Base-by-base conservation (phyloP, 169 alveolate species). In the Toxoplasma gondii region DNA sequence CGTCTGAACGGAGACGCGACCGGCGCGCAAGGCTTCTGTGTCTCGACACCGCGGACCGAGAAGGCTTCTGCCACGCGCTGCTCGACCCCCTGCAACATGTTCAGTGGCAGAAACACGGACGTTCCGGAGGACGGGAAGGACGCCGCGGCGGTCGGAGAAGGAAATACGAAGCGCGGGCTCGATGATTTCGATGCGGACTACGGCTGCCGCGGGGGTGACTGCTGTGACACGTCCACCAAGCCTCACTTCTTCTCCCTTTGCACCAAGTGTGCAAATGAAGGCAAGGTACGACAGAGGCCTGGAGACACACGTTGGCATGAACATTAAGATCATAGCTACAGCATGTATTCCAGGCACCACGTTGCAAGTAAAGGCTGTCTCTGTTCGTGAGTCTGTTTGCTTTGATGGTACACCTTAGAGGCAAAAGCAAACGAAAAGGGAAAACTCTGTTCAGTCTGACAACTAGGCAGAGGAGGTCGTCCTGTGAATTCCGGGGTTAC, bases 251-350 rank as follows among this genome's bases (percentile, higher is more conserved):
- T 93, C 78, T 93, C 95, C 27, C 91, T 93, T 16, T 93, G 95
- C 88, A 93, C 95, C 43, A 93, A 93, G 88, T 93, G 95, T 44
- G 93, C 93, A 27, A 45, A 58, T 29, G 95, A 93, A 36, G 91
- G 92, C 29, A 84, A 88, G 82, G 93, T 88, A 45, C 17, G 31
- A 34, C 4, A 49, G 12, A 12, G 12, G 12, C 4, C 58, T 12
- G 12, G 58, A 4, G 58, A 49, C 34, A 83, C 38, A 44, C 31
- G 22, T 7, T 34, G 38, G 82, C 82, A 24, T 58, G 24, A 24
- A 58, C n/a, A 58, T 16, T 24, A 58, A n/a, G n/a, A n/a, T n/a
- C n/a, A n/a, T n/a, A n/a, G n/a, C n/a, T n/a, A n/a, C n/a, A n/a
- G n/a, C n/a, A n/a, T n/a, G n/a, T n/a, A n/a, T n/a, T n/a, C n/a